Evolutionary conservation across 1,284 basidiomycete species (phyloP).

Genomic region (Leccinum variabile): DNA sequence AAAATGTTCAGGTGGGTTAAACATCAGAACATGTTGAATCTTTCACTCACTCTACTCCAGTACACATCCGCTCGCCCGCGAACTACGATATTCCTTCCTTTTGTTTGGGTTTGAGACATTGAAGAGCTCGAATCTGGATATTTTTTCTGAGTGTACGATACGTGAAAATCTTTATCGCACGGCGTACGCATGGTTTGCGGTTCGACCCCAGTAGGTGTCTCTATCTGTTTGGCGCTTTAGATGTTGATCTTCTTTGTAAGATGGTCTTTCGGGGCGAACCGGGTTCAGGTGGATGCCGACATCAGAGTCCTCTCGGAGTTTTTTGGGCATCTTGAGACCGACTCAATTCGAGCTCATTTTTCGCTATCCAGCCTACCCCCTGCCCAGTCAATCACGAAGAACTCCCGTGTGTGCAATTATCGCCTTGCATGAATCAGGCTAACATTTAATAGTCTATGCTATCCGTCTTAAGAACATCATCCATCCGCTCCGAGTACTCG

Average conservation of each 20-base stretch:
- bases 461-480: conserved; percentile 63
- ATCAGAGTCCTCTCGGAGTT: conserved; percentile 88
- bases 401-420: conserved; percentile 42
- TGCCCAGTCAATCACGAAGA: conserved; percentile 46
- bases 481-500: conserved; percentile 74
- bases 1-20: conserved; percentile 67
- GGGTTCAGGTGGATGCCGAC: conserved; percentile 87
- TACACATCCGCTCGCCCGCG: conserved; percentile 89
- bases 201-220: conserved; percentile 74
- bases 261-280: conserved; percentile 94
- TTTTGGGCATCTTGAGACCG: conserved; percentile 71
- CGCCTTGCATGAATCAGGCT: conserved; percentile 4
- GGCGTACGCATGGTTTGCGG: conserved; percentile 92
- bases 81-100: conserved; percentile 86
- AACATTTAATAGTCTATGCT: conserved; percentile 50
- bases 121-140: conserved; percentile 85
- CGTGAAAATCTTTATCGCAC: conserved; percentile 78
- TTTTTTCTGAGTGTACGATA: conserved; percentile 77
- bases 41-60: conserved; percentile 41
- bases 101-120: conserved; percentile 93
- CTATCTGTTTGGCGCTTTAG: background rate
- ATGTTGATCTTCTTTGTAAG: conserved; percentile 40
- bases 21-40: background rate
- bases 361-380: conserved; percentile 72
- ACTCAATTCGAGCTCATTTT: conserved; percentile 64